Base-by-base conservation (phyloP, 345 rosid species). In the Acer saccharum region DNA sequence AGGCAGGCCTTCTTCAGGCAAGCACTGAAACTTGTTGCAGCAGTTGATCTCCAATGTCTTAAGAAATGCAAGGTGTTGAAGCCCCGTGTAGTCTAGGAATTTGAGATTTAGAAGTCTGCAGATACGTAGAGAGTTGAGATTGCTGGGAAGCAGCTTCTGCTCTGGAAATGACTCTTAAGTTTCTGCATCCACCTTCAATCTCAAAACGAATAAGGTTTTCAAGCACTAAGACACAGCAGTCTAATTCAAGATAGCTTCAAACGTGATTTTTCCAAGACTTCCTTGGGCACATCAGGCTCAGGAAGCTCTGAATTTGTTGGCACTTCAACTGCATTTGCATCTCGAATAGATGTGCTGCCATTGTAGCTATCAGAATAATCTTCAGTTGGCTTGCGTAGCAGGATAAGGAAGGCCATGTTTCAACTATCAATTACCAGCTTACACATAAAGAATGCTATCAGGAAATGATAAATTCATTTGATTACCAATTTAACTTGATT, bases 361-460 rank as follows among this genome's bases (percentile, higher is more conserved):
- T 81, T 85, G 1, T 90, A 95, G 61, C 27, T 81, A 71, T 92
- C 93, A 4, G 88, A 86, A 64, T 63, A 46, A 73, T 89, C 98
- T 80, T 93, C 97, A 48, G 69, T 82, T 3, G 89, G 89, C 41
- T 86, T 90, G 80, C 82, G 84, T 74, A 91, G 82, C 98, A 92
- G 89, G 39, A 79, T 52, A 72, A 5, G 6, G 78, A 55, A 77
- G 25, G 76, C 7, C 55, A 68, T 43, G 6, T 39, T 7, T 35
- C 65, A 39, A 57, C 52, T 21, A 66, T 43, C 13, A 68, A 68
- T 57, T 39, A 55, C 52, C 39, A 67, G 27, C 39, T 54, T 14
- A 58, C 57, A 13, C 21, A 17, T 21, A 67, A 67, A n/a, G 1
- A 67, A 21, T 16, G 54, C 58, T 71, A 23, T 13, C 4, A 46